Percentiles rank a stretch among this genome's conserved stretches.
Conservation (phyloP, 148 eudicot species). For the Nepenthes gracilis region DNA sequence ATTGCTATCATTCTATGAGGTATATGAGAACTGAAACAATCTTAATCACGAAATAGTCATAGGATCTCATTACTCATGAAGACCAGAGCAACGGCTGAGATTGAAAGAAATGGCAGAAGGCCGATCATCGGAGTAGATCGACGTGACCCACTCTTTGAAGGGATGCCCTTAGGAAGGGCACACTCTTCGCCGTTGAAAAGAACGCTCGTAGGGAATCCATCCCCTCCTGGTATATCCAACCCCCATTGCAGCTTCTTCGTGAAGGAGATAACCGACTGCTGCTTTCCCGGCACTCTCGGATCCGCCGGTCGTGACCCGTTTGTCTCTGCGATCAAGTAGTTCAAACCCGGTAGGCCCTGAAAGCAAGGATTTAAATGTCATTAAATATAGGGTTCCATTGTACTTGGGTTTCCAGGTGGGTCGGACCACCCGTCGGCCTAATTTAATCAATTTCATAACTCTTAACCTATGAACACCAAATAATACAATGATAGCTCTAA, state of each 20-base stretch:
- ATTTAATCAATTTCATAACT: too few species aligned
- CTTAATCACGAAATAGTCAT: too few species aligned
- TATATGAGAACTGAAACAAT: not conserved
- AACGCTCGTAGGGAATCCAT: constrained; percentile 40
- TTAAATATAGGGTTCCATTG: too few species aligned
- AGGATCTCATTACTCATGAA: too few species aligned
- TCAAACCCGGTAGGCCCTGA: constrained; percentile 38
- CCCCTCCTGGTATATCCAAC: constrained; percentile 19
- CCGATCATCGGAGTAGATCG: not conserved
- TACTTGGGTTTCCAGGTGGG: too few species aligned
- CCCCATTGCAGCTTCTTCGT: constrained; percentile 24
- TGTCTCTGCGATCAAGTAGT: constrained; percentile 34
- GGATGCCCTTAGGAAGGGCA: constrained; percentile 32
- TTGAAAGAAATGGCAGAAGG: not conserved
- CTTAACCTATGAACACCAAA: too few species aligned
- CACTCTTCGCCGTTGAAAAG: constrained; percentile 66
- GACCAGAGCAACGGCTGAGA: not conserved
- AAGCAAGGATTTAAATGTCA: not conserved
- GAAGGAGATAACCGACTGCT: constrained; percentile 44
- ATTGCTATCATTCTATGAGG: not conserved
- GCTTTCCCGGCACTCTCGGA: constrained; percentile 51
- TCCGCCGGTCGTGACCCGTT: constrained; percentile 29
- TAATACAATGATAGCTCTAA: too few species aligned
- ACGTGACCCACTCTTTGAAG: constrained; percentile 14
- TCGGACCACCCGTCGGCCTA: too few species aligned